Base-by-base conservation (phyloP, 2,329 filamentous ascomycete genomes). In the Aspergillus fischeri region DNA sequence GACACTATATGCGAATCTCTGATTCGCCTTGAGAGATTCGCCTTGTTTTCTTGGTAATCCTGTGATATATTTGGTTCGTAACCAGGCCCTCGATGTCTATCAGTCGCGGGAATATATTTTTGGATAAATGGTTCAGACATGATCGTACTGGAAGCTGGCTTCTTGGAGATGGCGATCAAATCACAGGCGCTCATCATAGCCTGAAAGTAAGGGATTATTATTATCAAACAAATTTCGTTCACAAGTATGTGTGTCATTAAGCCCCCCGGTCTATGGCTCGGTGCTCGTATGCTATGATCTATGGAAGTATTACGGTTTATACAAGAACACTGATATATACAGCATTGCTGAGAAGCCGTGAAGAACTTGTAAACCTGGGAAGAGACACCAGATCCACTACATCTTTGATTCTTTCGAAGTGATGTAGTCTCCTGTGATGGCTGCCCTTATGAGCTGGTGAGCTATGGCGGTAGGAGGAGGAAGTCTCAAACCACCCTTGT, bases 381-480 rank as follows among this genome's bases (percentile, higher is more conserved):
- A 24, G 9, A 35, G n/a, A 9, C 17, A 6, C 50, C 38, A 50
- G 11, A 25, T 11, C 42, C 8, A 45, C 60, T 66, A 77, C 62
- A 74, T 74, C 66, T 71, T 76, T 51, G 73, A 83, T 73, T 84
- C 87, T 14, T 58, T 75, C 2, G 78, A 79, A 10, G 80, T 80
- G 58, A 90, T 77, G 71, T 90, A 94, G 0, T 91, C 91, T 53
- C 69, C 70, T 52, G 86, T 85, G 0, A 88, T 83, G 14, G 96
- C 91, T 1, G 92, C 91, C 53, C 80, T 82, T 65, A 99, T 86
- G 69, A 97, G 76, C 71, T 92, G 89, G 73, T 97, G 90, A 17
- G 94, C 94, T 81, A 99, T 97, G 1, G 94, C 93, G 38, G 92
- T 96, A 57, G 81, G 78, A 2, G 92, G 91, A 49, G 94, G 94